Conservation (phyloP, 805 yeast genomes). For the Jamesozyma rosinii region DNA sequence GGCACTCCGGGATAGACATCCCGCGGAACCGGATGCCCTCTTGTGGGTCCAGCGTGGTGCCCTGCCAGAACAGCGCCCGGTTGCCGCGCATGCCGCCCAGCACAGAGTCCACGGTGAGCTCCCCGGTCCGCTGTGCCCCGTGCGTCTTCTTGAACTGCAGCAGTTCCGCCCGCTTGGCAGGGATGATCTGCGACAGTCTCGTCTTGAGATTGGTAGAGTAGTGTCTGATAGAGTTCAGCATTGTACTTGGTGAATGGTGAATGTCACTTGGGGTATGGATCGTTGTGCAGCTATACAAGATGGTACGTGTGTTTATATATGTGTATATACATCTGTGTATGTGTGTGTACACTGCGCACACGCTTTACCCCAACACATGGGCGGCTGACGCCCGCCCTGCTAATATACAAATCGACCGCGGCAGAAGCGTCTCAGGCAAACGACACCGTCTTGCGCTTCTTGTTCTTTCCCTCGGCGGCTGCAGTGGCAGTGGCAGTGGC, state of each 20-base stretch:
- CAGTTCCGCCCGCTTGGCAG: slow-evolving; percentile 36
- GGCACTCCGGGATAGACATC: slow-evolving; percentile 64
- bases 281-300: background rate
- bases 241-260: background rate
- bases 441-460: slow-evolving; percentile 38
- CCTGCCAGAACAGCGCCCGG: slow-evolving; percentile 69
- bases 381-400: too few relatives aligned
- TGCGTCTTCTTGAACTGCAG: slow-evolving; percentile 33
- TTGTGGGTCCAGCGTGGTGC: slow-evolving; percentile 65
- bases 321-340: background rate
- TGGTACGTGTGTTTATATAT: background rate
- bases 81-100: slow-evolving; percentile 77
- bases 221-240: background rate
- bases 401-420: too few relatives aligned
- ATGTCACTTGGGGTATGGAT: background rate
- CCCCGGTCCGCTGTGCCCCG: slow-evolving; percentile 28
- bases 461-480: slow-evolving; percentile 12
- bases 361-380: background rate
- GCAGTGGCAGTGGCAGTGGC: background rate
- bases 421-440: slow-evolving; percentile 39
- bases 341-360: background rate
- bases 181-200: slow-evolving; percentile 30
- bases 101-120: slow-evolving; percentile 37
- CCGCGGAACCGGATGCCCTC: slow-evolving; percentile 77
- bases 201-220: slow-evolving; percentile 13